These are phyloP conservation scores for Carallia pectinifolia DNA, from an alignment of 345 rosid species.

Conservation along the genomic window DNA sequence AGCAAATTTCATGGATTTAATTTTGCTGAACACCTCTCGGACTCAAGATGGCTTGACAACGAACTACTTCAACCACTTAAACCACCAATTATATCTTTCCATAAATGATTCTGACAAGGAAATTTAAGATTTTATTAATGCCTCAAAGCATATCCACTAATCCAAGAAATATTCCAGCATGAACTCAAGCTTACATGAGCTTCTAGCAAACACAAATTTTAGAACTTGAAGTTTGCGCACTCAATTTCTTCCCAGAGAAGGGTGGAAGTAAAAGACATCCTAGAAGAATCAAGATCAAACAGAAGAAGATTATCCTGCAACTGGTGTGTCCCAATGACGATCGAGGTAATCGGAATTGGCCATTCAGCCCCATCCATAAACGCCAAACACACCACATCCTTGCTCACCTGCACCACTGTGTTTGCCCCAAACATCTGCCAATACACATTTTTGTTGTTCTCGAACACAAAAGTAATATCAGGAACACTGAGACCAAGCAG, in stretches of 20 bases:
- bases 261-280: conserved; percentile 13
- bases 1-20: neutral
- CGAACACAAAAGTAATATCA: conserved; percentile 19
- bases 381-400: conserved; percentile 25
- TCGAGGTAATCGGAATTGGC: neutral
- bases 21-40: too few relatives aligned
- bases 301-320: conserved; percentile 15
- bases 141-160: too few relatives aligned
- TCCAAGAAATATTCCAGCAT: neutral
- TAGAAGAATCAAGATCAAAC: conserved; percentile 16
- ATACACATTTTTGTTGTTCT: conserved; percentile 9
- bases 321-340: conserved; percentile 23
- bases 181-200: neutral
- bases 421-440: conserved; percentile 31
- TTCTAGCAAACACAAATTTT: neutral
- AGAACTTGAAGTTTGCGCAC: conserved; percentile 26
- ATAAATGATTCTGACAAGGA: too few relatives aligned
- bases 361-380: conserved; percentile 19
- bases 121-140: too few relatives aligned
- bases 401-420: conserved; percentile 24
- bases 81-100: too few relatives aligned
- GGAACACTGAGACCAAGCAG: conserved; percentile 18
- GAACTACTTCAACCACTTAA: too few relatives aligned
- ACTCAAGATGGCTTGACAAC: too few relatives aligned
- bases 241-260: conserved; percentile 10